Evolutionary conservation across 257 asterid genomes (phyloP), one percentile per base, ranked within the genome.

Genomic region (Lycium ferocissimum): DNA sequence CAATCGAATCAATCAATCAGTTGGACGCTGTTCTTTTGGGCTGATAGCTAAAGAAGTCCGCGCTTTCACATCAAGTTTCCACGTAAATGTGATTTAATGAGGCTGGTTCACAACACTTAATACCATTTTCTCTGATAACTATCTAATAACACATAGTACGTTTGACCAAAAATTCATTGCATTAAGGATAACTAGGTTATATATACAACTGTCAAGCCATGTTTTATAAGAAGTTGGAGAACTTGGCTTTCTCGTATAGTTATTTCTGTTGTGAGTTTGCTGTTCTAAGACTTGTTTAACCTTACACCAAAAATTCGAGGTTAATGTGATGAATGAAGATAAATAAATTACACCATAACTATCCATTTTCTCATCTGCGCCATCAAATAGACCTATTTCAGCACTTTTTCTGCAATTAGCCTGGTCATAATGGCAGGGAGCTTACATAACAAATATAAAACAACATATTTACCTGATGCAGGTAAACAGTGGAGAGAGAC

Each of bases 401-500:
- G 54, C 7, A 17, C 15, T 17, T 7, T 38, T 71, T 18, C 17
- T 71, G 56, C 49, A 71, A 45, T 43, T 59, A 18, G 11, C 26
- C 33, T 59, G 33, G 26, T 59, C 4, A 59, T 18, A 59, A 13
- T 59, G 26, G 26, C 65, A 59, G 6, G 65, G 33, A 59, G 33
- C 65, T 59, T 59, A 59, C 65, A 33, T 17, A 59, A 59, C 33
- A 15, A 17, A 22, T 13, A 20, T 18, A 71, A 43, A 4, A 71
- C 78, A 81, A 20, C 61, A 20, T 57, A 81, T 51, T 53, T 45
- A 45, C 57, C 84, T 82, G 62, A 61, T 63, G 85, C 91, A 96
- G 97, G 99, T 81, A 93, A 91, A 86, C 93, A 93, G 15, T 96
- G 98, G 98, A 96, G 93, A 92, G 92, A 93, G 53, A 88, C 54